Conservation (phyloP, 495 filamentous ascomycete genomes). For the Achaetomiella virescens region DNA sequence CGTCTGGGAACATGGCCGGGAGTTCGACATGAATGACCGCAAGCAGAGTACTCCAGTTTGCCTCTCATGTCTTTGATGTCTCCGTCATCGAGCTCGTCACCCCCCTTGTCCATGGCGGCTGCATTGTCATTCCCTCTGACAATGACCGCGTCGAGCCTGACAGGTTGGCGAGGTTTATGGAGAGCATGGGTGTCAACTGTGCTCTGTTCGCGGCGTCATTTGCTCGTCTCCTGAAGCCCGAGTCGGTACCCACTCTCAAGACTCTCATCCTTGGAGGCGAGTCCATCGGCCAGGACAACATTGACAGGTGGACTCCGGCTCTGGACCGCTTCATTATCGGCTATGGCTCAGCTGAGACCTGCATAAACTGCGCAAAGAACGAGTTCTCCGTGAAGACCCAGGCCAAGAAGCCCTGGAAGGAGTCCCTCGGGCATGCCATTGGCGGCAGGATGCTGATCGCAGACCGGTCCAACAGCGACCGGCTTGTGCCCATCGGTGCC, state of each 20-base stretch:
- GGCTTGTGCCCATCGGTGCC: constrained; percentile 1
- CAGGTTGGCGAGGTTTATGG: constrained; percentile 3
- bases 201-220: constrained; percentile 2
- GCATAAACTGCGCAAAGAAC: constrained; percentile 11
- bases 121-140: constrained; percentile 3
- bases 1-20: background rate
- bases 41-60: constrained; percentile 3
- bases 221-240: constrained; percentile 4
- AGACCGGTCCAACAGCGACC: background rate
- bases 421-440: constrained; percentile 2
- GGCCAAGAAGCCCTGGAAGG: constrained; percentile 11
- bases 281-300: constrained; percentile 3
- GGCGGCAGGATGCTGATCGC: constrained; percentile 9
- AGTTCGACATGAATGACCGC: background rate
- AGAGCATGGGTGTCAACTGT: constrained; percentile 1
- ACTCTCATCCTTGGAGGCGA: constrained; percentile 8
- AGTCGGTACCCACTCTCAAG: background rate
- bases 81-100: constrained; percentile 4
- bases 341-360: constrained; percentile 7
- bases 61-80: constrained; percentile 3
- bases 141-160: background rate
- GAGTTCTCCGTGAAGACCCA: constrained; percentile 6
- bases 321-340: constrained; percentile 7
- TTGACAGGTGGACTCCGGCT: constrained; percentile 3
- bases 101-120: constrained; percentile 1